Percentiles rank a stretch among this genome's conserved stretches.
Conservation (phyloP, 805 yeast genomes). For the Metschnikowia vanudenii region DNA sequence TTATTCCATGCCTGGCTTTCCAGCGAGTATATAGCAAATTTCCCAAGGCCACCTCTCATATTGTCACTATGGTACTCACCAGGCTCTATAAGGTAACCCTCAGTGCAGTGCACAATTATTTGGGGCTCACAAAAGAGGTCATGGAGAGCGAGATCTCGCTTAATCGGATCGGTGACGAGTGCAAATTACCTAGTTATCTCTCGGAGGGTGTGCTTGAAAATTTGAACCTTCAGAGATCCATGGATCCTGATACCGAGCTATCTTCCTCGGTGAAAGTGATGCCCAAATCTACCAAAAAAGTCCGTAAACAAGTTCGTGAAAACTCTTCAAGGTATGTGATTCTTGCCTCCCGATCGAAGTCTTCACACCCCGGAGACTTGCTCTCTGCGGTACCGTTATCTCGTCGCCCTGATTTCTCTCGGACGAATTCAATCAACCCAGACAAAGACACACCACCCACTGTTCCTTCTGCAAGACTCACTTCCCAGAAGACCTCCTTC, state of each 20-base stretch:
- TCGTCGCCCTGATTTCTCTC: conserved; percentile 35
- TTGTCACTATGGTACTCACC: conserved; percentile 87
- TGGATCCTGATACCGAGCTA: conserved; percentile 8
- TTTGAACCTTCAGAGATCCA: conserved; percentile 21
- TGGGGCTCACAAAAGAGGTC: conserved; percentile 81
- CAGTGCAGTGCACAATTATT: conserved; percentile 82
- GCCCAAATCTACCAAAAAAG: conserved; percentile 18
- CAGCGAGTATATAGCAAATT: conserved; percentile 65
- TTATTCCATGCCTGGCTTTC: conserved; percentile 85
- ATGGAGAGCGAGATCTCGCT: conserved; percentile 69
- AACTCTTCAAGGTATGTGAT: conserved; percentile 39
- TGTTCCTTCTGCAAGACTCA: background rate
- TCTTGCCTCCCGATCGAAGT: conserved; percentile 50
- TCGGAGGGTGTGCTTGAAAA: conserved; percentile 54
- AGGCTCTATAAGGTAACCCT: conserved; percentile 87
- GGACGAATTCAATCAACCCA: conserved; percentile 10
- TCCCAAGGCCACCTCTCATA: conserved; percentile 90
- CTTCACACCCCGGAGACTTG: conserved; percentile 80
- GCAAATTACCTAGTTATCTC: conserved; percentile 58
- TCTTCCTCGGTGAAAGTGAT: conserved; percentile 14
- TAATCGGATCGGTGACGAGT: conserved; percentile 39
- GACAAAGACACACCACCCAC: conserved; percentile 1
- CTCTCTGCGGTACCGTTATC: conserved; percentile 77
- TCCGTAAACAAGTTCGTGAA: conserved; percentile 12
- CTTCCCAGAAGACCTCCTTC: conserved; percentile 7